phyloP scores from a whole-genome alignment of 164 flowering plant genomes.

The Umbellularia californica region DNA sequence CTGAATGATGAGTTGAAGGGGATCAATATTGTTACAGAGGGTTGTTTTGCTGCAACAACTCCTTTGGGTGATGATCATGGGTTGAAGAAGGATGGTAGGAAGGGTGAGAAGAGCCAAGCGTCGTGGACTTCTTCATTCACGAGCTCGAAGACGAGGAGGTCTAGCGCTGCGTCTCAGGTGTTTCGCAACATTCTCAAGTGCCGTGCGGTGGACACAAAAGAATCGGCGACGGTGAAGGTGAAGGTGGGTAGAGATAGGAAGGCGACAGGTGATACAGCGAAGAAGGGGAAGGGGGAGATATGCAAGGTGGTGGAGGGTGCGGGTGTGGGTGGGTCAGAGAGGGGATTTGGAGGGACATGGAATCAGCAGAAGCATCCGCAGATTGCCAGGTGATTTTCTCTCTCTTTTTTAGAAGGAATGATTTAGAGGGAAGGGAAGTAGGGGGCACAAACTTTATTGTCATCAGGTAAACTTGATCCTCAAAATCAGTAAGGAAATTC shows the following conservation, averaged over 20 bases:
- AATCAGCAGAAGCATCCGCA: slow-evolving; percentile 12
- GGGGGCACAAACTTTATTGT: too few relatives aligned
- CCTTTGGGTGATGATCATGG: background rate
- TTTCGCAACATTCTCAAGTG: slow-evolving; percentile 45
- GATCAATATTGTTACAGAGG: background rate
- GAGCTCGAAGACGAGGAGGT: slow-evolving; percentile 18
- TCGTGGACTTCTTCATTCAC: background rate
- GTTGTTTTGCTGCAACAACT: background rate
- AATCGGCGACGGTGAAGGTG: slow-evolving; percentile 16
- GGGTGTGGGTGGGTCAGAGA: background rate
- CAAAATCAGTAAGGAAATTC: too few relatives aligned
- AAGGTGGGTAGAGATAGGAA: background rate
- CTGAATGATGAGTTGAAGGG: background rate
- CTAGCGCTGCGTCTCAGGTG: slow-evolving; percentile 34
- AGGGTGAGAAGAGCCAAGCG: background rate
- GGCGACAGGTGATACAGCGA: background rate
- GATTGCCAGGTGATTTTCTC: background rate
- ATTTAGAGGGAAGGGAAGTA: too few relatives aligned
- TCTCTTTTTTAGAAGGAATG: background rate
- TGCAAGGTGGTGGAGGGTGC: slow-evolving; percentile 10
- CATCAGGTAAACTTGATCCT: too few relatives aligned
- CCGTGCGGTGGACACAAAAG: slow-evolving; percentile 45
- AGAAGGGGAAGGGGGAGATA: slow-evolving; percentile 1
- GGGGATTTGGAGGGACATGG: slow-evolving; percentile 28
- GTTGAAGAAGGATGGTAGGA: background rate